Evolutionary conservation across 768 basidiomycete genomes (phyloP).

Genomic region (Phallus indusiatus): DNA sequence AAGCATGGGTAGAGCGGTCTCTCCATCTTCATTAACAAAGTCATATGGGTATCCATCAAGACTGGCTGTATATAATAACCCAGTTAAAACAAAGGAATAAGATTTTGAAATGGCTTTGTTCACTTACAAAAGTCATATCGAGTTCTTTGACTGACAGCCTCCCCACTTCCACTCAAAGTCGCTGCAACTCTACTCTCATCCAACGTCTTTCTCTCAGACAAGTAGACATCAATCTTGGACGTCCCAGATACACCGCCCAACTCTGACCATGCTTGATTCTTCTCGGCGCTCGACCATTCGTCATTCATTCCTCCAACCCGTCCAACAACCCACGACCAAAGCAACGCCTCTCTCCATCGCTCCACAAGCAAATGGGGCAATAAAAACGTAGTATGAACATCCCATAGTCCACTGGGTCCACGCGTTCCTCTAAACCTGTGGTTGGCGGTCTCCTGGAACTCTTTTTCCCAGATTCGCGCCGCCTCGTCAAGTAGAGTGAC

Average conservation of each 20-base stretch:
- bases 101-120: background rate
- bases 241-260: conserved; percentile 16
- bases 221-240: background rate
- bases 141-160: background rate
- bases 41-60: conserved; percentile 9
- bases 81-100: background rate
- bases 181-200: background rate
- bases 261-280: conserved; percentile 18
- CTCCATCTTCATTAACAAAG: background rate
- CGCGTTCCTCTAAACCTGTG: conserved; percentile 25
- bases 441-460: conserved; percentile 21
- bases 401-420: conserved; percentile 20
- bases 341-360: conserved; percentile 27
- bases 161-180: background rate
- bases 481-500: conserved; percentile 26
- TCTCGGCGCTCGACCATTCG: conserved; percentile 11
- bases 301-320: conserved; percentile 20
- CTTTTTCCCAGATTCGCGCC: conserved; percentile 21
- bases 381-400: conserved; percentile 26
- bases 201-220: background rate
- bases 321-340: conserved; percentile 30
- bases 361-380: conserved; percentile 25
- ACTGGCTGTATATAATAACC: background rate
- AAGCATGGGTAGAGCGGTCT: background rate
- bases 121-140: background rate